Percentiles rank a stretch among this genome's conserved stretches.
Conservation (phyloP, 257 asterid genomes). For the Ehretia macrophylla region DNA sequence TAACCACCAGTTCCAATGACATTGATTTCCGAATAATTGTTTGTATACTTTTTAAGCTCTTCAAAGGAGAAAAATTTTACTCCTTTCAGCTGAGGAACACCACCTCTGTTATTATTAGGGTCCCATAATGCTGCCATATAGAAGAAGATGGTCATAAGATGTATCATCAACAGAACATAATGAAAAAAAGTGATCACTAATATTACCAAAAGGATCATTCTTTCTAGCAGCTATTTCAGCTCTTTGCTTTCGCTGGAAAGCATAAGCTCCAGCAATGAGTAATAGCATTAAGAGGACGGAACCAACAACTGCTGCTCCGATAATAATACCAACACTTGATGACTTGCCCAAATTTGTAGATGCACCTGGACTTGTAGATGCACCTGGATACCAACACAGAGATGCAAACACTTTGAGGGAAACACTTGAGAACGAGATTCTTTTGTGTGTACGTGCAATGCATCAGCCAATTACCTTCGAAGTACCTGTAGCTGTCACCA, state of each 20-base stretch:
- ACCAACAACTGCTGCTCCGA: slow-evolving; percentile 72
- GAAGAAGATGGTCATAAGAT: slow-evolving; percentile 13
- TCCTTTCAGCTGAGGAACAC: slow-evolving; percentile 81
- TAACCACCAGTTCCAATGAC: slow-evolving; percentile 76
- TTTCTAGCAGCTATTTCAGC: slow-evolving; percentile 65
- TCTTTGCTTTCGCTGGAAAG: slow-evolving; percentile 60
- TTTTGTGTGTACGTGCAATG: background rate
- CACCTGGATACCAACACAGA: background rate
- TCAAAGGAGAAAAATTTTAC: slow-evolving; percentile 65
- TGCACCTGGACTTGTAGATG: too few relatives aligned
- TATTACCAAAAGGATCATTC: slow-evolving; percentile 73
- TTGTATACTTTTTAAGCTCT: slow-evolving; percentile 67
- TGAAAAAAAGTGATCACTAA: slow-evolving; percentile 1
- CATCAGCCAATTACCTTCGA: slow-evolving; percentile 34
- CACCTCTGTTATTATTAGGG: slow-evolving; percentile 51
- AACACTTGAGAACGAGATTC: background rate
- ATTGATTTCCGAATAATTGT: slow-evolving; percentile 58
- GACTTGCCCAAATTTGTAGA: slow-evolving; percentile 28
- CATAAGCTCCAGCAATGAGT: slow-evolving; percentile 60
- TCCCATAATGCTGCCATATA: slow-evolving; percentile 64
- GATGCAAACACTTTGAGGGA: background rate
- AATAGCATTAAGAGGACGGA: slow-evolving; percentile 41
- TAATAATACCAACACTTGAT: slow-evolving; percentile 28
- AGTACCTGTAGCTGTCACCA: slow-evolving; percentile 37
- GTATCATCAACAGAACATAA: background rate